These are phyloP conservation scores for Manihot esculenta DNA, from an alignment of 441 rosid genomes.

Conservation along the genomic window DNA sequence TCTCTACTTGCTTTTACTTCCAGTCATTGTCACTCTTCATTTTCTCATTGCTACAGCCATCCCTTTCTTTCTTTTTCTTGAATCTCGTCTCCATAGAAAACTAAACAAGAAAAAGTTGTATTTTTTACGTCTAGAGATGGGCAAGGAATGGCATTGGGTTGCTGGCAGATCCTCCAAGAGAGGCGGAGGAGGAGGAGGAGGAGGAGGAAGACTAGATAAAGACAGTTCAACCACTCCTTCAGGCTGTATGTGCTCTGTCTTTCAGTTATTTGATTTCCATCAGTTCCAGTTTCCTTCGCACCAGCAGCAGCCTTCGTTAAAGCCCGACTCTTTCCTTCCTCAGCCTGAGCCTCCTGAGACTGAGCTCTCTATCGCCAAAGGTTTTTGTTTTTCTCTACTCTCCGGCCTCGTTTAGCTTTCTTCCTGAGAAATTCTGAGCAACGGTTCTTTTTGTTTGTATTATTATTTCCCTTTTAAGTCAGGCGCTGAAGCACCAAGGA, in stretches of 20 bases:
- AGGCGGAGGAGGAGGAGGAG: slow-evolving; percentile 26
- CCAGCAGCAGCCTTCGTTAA: slow-evolving; percentile 30
- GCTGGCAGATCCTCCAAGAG: slow-evolving; percentile 35
- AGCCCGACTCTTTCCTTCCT: slow-evolving; percentile 26
- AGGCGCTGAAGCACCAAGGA: slow-evolving; percentile 81
- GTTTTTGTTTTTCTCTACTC: slow-evolving; percentile 27
- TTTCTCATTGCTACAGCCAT: not conserved
- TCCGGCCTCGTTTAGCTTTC: not conserved
- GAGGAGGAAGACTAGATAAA: slow-evolving; percentile 6
- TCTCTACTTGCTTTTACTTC: not conserved
- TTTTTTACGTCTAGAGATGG: slow-evolving; percentile 38
- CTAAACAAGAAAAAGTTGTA: not conserved
- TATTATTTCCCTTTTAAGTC: slow-evolving; percentile 12
- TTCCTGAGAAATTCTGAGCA: not conserved
- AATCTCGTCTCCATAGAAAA: not conserved
- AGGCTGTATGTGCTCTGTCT: slow-evolving; percentile 79
- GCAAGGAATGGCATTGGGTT: slow-evolving; percentile 51
- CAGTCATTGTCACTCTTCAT: slow-evolving; percentile 23
- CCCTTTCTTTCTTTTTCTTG: not conserved
- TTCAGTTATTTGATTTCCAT: slow-evolving; percentile 73
- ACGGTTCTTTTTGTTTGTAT: not conserved
- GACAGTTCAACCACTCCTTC: slow-evolving; percentile 28
- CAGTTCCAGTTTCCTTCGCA: slow-evolving; percentile 45
- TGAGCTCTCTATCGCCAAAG: slow-evolving; percentile 42
- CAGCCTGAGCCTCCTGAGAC: not conserved